Evolutionary conservation across 805 yeast species (phyloP).

Genomic region (Ogataea allantospora): DNA sequence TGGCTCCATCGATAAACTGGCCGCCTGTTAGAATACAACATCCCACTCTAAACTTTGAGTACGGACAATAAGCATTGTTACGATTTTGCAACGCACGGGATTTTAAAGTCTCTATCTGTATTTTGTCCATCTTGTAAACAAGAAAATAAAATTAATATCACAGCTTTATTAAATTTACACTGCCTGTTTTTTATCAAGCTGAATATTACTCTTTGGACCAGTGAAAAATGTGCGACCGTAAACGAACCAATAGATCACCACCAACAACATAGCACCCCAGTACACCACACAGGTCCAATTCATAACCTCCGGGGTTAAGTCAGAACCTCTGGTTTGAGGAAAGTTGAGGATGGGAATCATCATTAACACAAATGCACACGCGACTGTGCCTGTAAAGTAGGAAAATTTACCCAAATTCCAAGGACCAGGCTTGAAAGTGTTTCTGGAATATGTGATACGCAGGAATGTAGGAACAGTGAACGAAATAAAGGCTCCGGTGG

Average conservation of each 20-base stretch:
- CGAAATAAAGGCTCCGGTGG: conserved; percentile 65
- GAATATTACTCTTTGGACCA: conserved; percentile 56
- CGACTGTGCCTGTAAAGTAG: conserved; percentile 46
- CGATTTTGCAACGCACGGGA: conserved; percentile 21
- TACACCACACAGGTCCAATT: conserved; percentile 66
- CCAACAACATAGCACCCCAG: conserved; percentile 56
- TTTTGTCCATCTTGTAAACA: conserved; percentile 10
- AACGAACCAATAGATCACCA: conserved; percentile 47
- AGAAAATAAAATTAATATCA: neutral
- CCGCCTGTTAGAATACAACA: conserved; percentile 59
- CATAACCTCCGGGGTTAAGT: conserved; percentile 42
- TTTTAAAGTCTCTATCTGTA: conserved; percentile 15
- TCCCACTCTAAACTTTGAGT: conserved; percentile 82
- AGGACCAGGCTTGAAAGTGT: conserved; percentile 60
- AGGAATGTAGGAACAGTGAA: conserved; percentile 63
- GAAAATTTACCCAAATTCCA: conserved; percentile 60
- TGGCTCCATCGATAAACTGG: conserved; percentile 66
- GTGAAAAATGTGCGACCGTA: conserved; percentile 59
- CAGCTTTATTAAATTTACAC: conserved; percentile 4
- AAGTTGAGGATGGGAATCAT: conserved; percentile 63
- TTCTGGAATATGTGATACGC: conserved; percentile 53
- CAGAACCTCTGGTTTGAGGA: conserved; percentile 46
- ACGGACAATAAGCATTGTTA: conserved; percentile 61
- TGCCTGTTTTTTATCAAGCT: neutral
- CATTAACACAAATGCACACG: conserved; percentile 47